Evolutionary conservation across 805 yeast species (phyloP).

Genomic region (Cyberlindnera mycetangii): DNA sequence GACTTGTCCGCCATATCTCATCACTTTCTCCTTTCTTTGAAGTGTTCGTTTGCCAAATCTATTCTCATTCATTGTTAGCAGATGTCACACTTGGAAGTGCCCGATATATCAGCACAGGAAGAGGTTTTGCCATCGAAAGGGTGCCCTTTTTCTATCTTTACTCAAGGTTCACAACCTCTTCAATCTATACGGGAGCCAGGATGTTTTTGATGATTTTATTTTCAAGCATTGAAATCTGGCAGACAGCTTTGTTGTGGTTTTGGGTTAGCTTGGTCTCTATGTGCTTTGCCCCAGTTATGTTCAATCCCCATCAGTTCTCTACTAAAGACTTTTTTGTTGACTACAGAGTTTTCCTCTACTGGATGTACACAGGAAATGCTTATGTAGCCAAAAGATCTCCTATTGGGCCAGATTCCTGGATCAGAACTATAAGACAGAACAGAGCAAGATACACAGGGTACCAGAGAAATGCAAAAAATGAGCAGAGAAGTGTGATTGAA

Average conservation of each 20-base stretch:
- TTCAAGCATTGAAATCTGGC: conserved; percentile 81
- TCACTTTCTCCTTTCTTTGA: conserved; percentile 91
- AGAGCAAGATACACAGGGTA: conserved; percentile 92
- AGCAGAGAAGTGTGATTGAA: conserved; percentile 37
- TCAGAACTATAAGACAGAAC: conserved; percentile 64
- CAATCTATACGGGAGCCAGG: conserved; percentile 76
- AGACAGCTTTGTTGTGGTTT: conserved; percentile 67
- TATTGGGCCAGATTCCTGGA: conserved; percentile 56
- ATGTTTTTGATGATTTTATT: conserved; percentile 68
- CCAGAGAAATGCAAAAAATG: conserved; percentile 42
- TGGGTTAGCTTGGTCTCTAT: conserved; percentile 69
- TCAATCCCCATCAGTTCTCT: conserved; percentile 75
- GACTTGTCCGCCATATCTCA: conserved; percentile 71
- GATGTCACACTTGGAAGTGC: conserved; percentile 92
- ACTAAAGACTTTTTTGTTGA: conserved; percentile 69
- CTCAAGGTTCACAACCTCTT: conserved; percentile 69
- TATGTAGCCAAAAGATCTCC: conserved; percentile 44
- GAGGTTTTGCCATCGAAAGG: conserved; percentile 90
- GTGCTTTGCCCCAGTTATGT: conserved; percentile 67
- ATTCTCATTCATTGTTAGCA: conserved; percentile 70
- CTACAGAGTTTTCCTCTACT: conserved; percentile 58
- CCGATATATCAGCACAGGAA: conserved; percentile 84
- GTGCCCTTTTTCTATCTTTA: conserved; percentile 68
- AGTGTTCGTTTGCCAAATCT: conserved; percentile 92
- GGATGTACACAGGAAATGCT: conserved; percentile 83